Percentiles rank a stretch among this genome's conserved stretches.
Evolutionary conservation across 2,329 filamentous ascomycete species (phyloP).

Genomic region (Ascochyta clinopodiicola): DNA sequence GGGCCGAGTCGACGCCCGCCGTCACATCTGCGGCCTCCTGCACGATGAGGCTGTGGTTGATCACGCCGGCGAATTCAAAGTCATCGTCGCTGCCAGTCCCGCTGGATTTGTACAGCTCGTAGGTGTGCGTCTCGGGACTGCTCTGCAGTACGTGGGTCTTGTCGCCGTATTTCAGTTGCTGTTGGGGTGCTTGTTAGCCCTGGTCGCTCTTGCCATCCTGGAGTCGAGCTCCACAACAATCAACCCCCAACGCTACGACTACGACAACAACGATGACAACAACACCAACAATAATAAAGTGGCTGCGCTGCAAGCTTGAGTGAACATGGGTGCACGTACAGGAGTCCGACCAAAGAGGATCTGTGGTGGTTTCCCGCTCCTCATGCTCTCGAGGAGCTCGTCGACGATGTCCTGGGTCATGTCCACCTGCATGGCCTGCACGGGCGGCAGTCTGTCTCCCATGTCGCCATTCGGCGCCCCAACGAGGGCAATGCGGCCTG

Average conservation of each 20-base stretch:
- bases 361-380: constrained; percentile 47
- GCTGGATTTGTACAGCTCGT: constrained; percentile 63
- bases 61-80: constrained; percentile 62
- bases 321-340: constrained; percentile 40
- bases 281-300: background rate
- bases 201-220: constrained; percentile 27
- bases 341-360: constrained; percentile 49
- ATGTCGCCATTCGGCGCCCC: constrained; percentile 49
- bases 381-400: constrained; percentile 48
- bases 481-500: constrained; percentile 46
- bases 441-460: constrained; percentile 36
- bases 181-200: constrained; percentile 38
- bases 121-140: constrained; percentile 60
- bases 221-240: constrained; percentile 15
- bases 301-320: constrained; percentile 11
- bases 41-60: constrained; percentile 64
- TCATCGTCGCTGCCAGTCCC: constrained; percentile 49
- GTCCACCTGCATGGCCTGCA: constrained; percentile 52
- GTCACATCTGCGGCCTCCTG: constrained; percentile 62
- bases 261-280: too few relatives aligned
- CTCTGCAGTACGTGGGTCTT: constrained; percentile 63
- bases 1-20: constrained; percentile 64
- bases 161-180: constrained; percentile 64
- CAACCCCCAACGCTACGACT: background rate
- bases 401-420: constrained; percentile 51